Conservation (phyloP, 2,329 filamentous ascomycete species). For the Parastagonospora avenae region DNA sequence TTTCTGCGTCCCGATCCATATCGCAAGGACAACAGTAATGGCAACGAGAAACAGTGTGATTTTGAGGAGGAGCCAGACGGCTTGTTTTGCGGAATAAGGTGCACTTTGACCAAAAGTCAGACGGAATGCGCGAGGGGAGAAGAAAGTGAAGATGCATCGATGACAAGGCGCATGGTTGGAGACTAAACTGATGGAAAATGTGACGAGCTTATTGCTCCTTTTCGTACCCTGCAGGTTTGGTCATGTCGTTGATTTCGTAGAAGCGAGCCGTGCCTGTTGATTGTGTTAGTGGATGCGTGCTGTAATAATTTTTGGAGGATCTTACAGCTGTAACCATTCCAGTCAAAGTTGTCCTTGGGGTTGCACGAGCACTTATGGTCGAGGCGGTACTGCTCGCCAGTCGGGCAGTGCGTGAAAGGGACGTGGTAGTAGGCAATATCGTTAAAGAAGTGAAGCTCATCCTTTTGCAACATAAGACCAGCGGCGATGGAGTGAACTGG, state of each 20-base stretch:
- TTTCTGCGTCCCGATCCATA: slow-evolving; percentile 16
- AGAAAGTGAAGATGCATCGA: background rate
- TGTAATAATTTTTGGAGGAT: slow-evolving; percentile 13
- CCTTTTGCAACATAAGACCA: slow-evolving; percentile 82
- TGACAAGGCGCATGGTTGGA: slow-evolving; percentile 5
- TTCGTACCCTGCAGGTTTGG: slow-evolving; percentile 86
- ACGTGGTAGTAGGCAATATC: slow-evolving; percentile 99
- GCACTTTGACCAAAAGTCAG: slow-evolving; percentile 39
- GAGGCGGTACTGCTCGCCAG: slow-evolving; percentile 79
- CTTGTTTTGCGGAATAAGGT: slow-evolving; percentile 26
- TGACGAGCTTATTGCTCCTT: slow-evolving; percentile 58
- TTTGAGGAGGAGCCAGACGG: slow-evolving; percentile 28
- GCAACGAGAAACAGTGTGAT: slow-evolving; percentile 25
- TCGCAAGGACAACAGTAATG: slow-evolving; percentile 17
- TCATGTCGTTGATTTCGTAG: slow-evolving; percentile 79
- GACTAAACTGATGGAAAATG: slow-evolving; percentile 9
- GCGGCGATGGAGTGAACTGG: slow-evolving; percentile 98
- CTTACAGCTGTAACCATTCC: slow-evolving; percentile 98
- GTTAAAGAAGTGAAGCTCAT: slow-evolving; percentile 97
- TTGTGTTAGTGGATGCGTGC: slow-evolving; percentile 11
- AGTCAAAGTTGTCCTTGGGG: slow-evolving; percentile 97
- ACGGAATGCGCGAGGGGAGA: slow-evolving; percentile 13
- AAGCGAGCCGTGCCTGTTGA: slow-evolving; percentile 83
- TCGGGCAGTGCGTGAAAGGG: slow-evolving; percentile 97
- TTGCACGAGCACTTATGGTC: slow-evolving; percentile 94